These are phyloP conservation scores for Teunomyces gatunensis DNA, from an alignment of 805 yeast genomes.

Conservation along the genomic window DNA sequence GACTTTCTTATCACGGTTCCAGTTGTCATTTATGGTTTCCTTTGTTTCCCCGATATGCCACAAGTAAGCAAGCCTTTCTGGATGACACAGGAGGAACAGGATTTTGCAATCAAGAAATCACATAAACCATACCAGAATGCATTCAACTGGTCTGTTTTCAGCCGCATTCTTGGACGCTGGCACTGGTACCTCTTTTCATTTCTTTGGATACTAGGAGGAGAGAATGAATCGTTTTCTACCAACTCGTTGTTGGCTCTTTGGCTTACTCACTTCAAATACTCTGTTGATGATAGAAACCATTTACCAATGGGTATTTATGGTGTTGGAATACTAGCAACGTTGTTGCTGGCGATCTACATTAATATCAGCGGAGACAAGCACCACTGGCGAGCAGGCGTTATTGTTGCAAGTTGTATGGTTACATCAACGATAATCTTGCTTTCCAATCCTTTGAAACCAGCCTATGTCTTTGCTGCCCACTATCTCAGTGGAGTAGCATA, in stretches of 20 bases:
- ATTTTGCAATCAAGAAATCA: constrained; percentile 31
- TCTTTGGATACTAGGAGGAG: constrained; percentile 53
- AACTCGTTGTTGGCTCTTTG: constrained; percentile 49
- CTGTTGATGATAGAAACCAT: constrained; percentile 47
- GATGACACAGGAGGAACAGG: constrained; percentile 40
- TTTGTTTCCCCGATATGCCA: constrained; percentile 60
- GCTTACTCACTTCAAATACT: constrained; percentile 40
- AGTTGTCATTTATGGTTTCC: constrained; percentile 52
- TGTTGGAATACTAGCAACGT: constrained; percentile 48
- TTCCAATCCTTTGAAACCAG: constrained; percentile 35
- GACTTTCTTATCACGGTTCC: constrained; percentile 60
- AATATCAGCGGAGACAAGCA: constrained; percentile 40
- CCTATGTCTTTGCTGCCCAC: constrained; percentile 51
- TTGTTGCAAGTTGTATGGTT: constrained; percentile 42
- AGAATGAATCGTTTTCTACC: constrained; percentile 44
- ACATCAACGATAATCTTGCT: constrained; percentile 48
- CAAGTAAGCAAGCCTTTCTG: constrained; percentile 34
- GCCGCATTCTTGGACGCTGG: constrained; percentile 46
- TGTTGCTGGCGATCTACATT: constrained; percentile 42
- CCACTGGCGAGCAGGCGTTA: constrained; percentile 52
- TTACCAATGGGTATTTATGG: constrained; percentile 56
- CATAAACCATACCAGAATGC: constrained; percentile 22
- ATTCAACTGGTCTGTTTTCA: constrained; percentile 34
- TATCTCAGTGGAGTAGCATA: constrained; percentile 53
- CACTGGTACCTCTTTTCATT: constrained; percentile 55